Percentiles rank a stretch among this genome's conserved stretches.
Evolutionary conservation across 2,329 filamentous ascomycete genomes (phyloP).

Genomic region (Fusarium sp.): DNA sequence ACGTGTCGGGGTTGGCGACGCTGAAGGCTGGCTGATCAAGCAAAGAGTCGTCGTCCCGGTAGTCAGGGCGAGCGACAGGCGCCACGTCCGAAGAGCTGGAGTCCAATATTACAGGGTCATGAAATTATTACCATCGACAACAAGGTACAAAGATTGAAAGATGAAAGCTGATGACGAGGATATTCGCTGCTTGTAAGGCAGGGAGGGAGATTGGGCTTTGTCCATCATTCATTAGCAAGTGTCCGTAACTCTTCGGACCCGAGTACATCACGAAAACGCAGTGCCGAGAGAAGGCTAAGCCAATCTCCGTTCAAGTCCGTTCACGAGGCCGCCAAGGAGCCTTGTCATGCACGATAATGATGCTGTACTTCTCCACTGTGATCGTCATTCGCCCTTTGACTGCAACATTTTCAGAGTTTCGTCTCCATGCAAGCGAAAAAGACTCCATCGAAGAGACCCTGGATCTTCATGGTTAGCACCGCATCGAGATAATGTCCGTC

Average conservation of each 20-base stretch:
- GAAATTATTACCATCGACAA: neutral
- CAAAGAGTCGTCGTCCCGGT: neutral
- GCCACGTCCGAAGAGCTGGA: constrained; percentile 32
- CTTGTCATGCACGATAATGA: constrained; percentile 4
- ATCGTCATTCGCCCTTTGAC: constrained; percentile 24
- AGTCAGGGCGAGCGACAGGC: constrained; percentile 14
- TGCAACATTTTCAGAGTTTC: neutral
- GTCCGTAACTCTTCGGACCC: constrained; percentile 34
- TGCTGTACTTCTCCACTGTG: constrained; percentile 11
- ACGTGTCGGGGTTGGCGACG: constrained; percentile 18
- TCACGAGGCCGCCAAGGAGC: neutral
- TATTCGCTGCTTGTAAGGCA: constrained; percentile 3
- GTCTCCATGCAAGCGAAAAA: neutral
- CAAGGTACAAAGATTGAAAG: neutral
- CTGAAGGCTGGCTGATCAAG: constrained; percentile 12
- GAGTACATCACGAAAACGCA: neutral
- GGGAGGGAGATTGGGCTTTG: constrained; percentile 26
- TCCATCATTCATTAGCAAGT: neutral
- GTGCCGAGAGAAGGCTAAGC: neutral
- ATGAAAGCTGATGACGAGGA: neutral
- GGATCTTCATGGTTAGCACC: constrained; percentile 26
- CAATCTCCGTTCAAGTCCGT: neutral
- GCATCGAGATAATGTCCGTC: neutral
- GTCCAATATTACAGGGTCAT: neutral
- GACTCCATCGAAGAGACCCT: constrained; percentile 32